phyloP scores from a whole-genome alignment of 163 green algal species.

The Chlamydomonas reinhardtii region DNA sequence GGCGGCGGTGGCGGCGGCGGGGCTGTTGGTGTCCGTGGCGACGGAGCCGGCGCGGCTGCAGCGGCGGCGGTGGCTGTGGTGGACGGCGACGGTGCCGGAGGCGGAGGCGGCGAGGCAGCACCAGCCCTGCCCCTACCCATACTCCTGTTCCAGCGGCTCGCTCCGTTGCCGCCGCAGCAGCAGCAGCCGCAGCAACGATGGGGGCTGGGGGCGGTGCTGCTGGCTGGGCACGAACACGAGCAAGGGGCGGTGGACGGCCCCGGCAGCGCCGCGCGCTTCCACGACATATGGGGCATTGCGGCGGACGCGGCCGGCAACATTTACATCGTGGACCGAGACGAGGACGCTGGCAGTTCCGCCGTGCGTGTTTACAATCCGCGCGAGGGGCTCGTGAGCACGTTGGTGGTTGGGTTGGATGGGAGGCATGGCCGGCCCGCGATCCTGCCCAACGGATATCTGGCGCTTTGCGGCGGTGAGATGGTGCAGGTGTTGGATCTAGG shows the following conservation, averaged over 20 bases:
- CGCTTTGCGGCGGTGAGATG: not conserved
- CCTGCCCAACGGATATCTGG: constrained; percentile 23
- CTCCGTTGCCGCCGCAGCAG: too few relatives aligned
- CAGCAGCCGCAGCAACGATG: not conserved
- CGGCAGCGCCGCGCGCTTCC: not conserved
- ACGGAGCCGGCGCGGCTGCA: too few relatives aligned
- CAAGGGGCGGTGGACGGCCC: not conserved
- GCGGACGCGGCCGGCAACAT: not conserved
- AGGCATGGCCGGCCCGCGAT: not conserved
- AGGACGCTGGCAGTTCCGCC: not conserved
- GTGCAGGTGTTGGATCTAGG: not conserved
- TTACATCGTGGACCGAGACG: not conserved
- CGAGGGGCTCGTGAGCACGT: constrained; percentile 5
- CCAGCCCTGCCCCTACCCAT: too few relatives aligned
- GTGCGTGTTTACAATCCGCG: not conserved
- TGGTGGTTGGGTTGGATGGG: not conserved
- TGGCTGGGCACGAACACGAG: not conserved
- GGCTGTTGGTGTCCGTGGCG: too few relatives aligned
- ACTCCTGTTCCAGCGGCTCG: too few relatives aligned
- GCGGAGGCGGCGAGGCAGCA: too few relatives aligned
- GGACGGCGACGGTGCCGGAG: too few relatives aligned
- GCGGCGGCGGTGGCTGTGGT: too few relatives aligned
- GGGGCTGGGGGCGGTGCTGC: not conserved
- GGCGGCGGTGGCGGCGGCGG: too few relatives aligned
- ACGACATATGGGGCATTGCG: not conserved